These are phyloP conservation scores for Ustilago xerochloae DNA, from an alignment of 1,284 basidiomycete genomes.

Conservation along the genomic window DNA sequence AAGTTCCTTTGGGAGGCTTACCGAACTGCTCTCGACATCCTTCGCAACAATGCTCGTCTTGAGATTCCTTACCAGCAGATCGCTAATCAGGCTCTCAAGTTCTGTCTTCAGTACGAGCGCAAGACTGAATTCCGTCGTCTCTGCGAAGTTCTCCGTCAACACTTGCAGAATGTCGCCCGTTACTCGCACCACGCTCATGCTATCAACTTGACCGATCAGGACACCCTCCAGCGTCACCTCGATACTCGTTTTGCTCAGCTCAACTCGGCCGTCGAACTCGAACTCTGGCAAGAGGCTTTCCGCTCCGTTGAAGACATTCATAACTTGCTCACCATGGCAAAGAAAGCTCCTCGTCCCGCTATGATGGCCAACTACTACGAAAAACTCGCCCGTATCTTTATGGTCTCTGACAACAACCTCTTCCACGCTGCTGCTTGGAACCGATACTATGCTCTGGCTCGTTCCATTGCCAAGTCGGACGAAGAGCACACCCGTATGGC, in stretches of 20 bases:
- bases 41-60: constrained; percentile 94
- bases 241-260: constrained; percentile 98
- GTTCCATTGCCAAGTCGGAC: constrained; percentile 69
- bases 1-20: constrained; percentile 99
- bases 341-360: constrained; percentile 87
- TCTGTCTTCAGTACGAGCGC: constrained; percentile 91
- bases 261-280: constrained; percentile 96
- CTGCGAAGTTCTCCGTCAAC: constrained; percentile 94
- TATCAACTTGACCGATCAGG: constrained; percentile 97
- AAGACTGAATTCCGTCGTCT: constrained; percentile 98
- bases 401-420: constrained; percentile 83
- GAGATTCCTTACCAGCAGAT: constrained; percentile 98
- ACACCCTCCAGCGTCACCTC: constrained; percentile 94
- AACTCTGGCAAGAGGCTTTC: constrained; percentile 99
- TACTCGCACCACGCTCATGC: constrained; percentile 93
- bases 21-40: constrained; percentile 92
- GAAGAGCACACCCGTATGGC: constrained; percentile 85
- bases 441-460: constrained; percentile 74
- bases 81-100: constrained; percentile 95
- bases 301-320: constrained; percentile 98
- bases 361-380: constrained; percentile 99
- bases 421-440: constrained; percentile 98
- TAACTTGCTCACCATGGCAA: constrained; percentile 87
- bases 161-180: constrained; percentile 93
- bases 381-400: constrained; percentile 94